These are phyloP conservation scores for Andrographis paniculata DNA, from an alignment of 305 asterid species.

Conservation along the genomic window DNA sequence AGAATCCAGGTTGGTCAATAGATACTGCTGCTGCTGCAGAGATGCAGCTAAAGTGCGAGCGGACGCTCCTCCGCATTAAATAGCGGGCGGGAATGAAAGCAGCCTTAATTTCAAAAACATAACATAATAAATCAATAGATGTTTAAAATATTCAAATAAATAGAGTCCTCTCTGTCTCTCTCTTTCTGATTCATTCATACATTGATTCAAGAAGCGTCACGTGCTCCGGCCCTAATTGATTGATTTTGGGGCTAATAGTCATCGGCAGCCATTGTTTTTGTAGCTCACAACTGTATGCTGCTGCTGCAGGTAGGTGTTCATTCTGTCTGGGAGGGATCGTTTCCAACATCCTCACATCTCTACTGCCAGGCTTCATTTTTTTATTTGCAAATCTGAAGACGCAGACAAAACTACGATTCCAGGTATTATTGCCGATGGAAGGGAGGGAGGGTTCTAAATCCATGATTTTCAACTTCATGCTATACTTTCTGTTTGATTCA, in stretches of 20 bases:
- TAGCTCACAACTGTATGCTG: no score
- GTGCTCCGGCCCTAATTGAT: no score
- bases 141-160: background rate
- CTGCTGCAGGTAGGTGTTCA: no score
- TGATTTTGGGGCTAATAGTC: no score
- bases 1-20: background rate
- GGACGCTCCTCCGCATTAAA: constrained; percentile 17
- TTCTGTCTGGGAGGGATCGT: no score
- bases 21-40: background rate
- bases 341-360: constrained; percentile 22
- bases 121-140: constrained; percentile 6
- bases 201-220: no score
- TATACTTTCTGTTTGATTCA: no score
- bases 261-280: no score
- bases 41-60: background rate
- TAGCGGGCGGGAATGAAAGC: constrained; percentile 35
- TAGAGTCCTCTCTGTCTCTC: no score
- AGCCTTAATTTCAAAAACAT: constrained; percentile 24
- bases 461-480: no score
- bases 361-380: constrained; percentile 13
- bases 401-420: constrained; percentile 6
- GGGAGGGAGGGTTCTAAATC: no score
- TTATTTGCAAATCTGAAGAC: constrained; percentile 15
- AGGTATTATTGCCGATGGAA: background rate
- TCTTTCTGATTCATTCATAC: no score